phyloP scores from a whole-genome alignment of 169 alveolate species.

The Hepatocystis sp. region DNA sequence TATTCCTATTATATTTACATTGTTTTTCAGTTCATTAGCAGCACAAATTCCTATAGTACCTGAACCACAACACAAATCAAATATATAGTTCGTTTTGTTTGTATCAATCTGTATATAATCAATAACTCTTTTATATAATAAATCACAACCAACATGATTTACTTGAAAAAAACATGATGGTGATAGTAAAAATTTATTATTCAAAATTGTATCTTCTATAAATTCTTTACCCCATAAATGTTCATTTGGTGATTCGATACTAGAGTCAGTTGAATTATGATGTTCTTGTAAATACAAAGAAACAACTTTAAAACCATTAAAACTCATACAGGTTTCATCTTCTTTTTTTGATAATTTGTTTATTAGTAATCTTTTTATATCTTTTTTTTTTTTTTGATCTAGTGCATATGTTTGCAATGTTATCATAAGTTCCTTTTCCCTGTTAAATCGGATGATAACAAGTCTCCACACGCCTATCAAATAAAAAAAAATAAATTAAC shows the following conservation, averaged over 20 bases:
- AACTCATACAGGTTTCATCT: slow-evolving; percentile 47
- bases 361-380: slow-evolving; percentile 58
- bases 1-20: slow-evolving; percentile 52
- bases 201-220: slow-evolving; percentile 55
- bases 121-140: slow-evolving; percentile 60
- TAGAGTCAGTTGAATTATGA: slow-evolving; percentile 61
- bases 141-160: slow-evolving; percentile 64
- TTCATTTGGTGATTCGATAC: slow-evolving; percentile 55
- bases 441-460: slow-evolving; percentile 51
- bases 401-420: slow-evolving; percentile 66
- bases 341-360: slow-evolving; percentile 54
- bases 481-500: no score
- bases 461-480: slow-evolving; percentile 74
- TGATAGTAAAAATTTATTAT: slow-evolving; percentile 60
- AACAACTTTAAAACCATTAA: slow-evolving; percentile 38
- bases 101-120: slow-evolving; percentile 39
- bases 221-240: slow-evolving; percentile 74
- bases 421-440: slow-evolving; percentile 59
- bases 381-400: slow-evolving; percentile 65
- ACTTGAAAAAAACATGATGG: slow-evolving; percentile 77
- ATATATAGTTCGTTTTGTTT: slow-evolving; percentile 42
- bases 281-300: slow-evolving; percentile 71
- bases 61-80: slow-evolving; percentile 76
- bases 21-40: slow-evolving; percentile 40
- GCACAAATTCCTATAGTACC: slow-evolving; percentile 76